A percentile compares a stretch with the other conserved stretches of the same genome.
Evolutionary conservation across 202 grass and related monocot species (phyloP).

Genomic region (Schoenoplectus tabernaemontani): DNA sequence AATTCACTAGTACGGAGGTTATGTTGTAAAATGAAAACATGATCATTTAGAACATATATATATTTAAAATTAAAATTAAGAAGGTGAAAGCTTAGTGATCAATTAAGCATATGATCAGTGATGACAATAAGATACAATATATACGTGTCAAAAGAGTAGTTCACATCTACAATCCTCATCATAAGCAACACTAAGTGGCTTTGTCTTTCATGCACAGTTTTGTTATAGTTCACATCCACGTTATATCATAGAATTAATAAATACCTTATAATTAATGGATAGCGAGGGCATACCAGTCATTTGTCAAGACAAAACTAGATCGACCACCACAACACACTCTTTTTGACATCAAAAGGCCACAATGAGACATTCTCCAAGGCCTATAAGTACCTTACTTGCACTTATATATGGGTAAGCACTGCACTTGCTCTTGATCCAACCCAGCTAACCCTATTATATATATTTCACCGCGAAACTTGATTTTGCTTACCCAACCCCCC

Average conservation of each 20-base stretch:
- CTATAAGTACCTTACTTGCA: slow-evolving; percentile 17
- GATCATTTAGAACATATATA: too few relatives aligned
- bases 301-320: too few relatives aligned
- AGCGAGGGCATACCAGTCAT: too few relatives aligned
- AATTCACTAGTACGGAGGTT: too few relatives aligned
- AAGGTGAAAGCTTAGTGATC: background rate
- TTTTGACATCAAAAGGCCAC: too few relatives aligned
- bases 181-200: background rate
- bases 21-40: background rate
- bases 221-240: too few relatives aligned
- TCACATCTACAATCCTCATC: background rate
- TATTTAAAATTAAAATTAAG: background rate
- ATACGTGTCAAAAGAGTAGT: background rate
- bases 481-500: too few relatives aligned
- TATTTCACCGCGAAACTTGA: too few relatives aligned
- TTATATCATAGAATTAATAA: background rate
- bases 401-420: slow-evolving; percentile 2
- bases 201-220: background rate
- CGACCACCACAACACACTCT: too few relatives aligned
- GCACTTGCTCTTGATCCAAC: slow-evolving; percentile 16
- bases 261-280: too few relatives aligned
- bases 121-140: background rate
- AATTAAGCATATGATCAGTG: background rate
- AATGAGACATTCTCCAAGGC: slow-evolving; percentile 14
- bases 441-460: too few relatives aligned